Evolutionary conservation across 2,329 filamentous ascomycete genomes (phyloP), one percentile per base, ranked within the genome.

Genomic region (Diaporthe sp.): DNA sequence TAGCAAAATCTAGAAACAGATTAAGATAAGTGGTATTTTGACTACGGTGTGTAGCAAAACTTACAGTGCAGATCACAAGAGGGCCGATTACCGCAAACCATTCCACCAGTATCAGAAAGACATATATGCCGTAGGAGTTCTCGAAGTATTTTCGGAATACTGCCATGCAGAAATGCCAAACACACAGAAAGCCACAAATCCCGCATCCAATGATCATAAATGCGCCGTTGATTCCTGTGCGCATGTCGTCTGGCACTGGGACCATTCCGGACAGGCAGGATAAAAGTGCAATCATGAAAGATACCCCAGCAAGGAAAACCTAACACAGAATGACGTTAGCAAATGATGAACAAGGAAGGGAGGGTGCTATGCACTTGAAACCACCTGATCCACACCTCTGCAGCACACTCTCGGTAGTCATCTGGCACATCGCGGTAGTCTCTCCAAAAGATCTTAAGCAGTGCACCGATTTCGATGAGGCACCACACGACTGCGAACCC

Each of bases 91-190:
- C 7, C 22, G 22, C 6, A 50, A 50, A n/a, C 8, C 22, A n/a
- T 25, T 50, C 44, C 44, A 9, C 44, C 22, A 50, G 44, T n/a
- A n/a, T 25, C 22, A 3, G 22, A n/a, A 50, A 50, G 8, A 50
- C 8, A 50, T 50, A n/a, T n/a, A 1, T 10, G 22, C 44, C 22
- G 22, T 50, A 50, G 22, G 22, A 50, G 7, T 7, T 12, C 22
- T 50, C 44, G 7, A n/a, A n/a, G 22, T 0, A 1, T 50, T n/a
- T 8, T 7, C 22, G 22, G 7, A n/a, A n/a, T 19, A 1, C 1
- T 19, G 42, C 15, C 17, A 50, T n/a, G 19, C 7, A 10, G 2
- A n/a, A 2, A 50, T n/a, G 44, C 44, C 44, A 50, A 50, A n/a
- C 2, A 12, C 19, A n/a, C 22, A 50, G 22, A 50, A n/a, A n/a